These are phyloP conservation scores for Gleditsia sinensis DNA, from an alignment of 306 rosid species.

Conservation along the genomic window DNA sequence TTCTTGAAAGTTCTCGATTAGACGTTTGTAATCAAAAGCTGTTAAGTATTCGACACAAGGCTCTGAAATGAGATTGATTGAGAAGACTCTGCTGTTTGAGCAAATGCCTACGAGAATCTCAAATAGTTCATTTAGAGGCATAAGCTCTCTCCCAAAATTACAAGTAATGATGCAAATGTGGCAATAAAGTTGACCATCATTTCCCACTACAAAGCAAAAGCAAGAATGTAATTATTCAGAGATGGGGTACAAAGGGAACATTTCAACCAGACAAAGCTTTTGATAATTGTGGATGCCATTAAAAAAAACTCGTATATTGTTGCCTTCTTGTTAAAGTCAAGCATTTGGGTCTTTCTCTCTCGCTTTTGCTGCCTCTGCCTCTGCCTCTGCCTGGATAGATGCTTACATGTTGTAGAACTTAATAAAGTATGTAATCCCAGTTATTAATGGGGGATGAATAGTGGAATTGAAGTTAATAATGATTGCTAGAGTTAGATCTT, in stretches of 20 bases:
- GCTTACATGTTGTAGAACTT: conserved; percentile 24
- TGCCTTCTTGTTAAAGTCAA: conserved; percentile 48
- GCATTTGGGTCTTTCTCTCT: no score
- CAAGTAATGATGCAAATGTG: conserved; percentile 56
- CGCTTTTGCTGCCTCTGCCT: no score
- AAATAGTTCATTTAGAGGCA: conserved; percentile 51
- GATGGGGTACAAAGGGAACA: conserved; percentile 62
- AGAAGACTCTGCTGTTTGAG: conserved; percentile 38
- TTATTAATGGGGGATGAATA: conserved; percentile 27
- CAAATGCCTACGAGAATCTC: conserved; percentile 49
- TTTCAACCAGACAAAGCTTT: conserved; percentile 73
- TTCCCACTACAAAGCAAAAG: conserved; percentile 87
- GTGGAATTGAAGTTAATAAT: conserved; percentile 34
- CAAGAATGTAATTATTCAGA: conserved; percentile 58
- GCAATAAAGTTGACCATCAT: conserved; percentile 74
- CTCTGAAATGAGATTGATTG: conserved; percentile 44
- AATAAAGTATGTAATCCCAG: conserved; percentile 27
- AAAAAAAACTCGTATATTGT: conserved; percentile 23
- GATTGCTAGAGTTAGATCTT: conserved; percentile 51
- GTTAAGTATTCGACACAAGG: conserved; percentile 30
- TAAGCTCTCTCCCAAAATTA: conserved; percentile 58
- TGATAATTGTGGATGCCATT: conserved; percentile 48
- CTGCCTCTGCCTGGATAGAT: background rate
- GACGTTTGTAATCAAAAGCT: conserved; percentile 51
- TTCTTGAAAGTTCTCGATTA: conserved; percentile 41